These are phyloP conservation scores for Aristolochia contorta DNA, from an alignment of 164 flowering plant species.

Conservation along the genomic window DNA sequence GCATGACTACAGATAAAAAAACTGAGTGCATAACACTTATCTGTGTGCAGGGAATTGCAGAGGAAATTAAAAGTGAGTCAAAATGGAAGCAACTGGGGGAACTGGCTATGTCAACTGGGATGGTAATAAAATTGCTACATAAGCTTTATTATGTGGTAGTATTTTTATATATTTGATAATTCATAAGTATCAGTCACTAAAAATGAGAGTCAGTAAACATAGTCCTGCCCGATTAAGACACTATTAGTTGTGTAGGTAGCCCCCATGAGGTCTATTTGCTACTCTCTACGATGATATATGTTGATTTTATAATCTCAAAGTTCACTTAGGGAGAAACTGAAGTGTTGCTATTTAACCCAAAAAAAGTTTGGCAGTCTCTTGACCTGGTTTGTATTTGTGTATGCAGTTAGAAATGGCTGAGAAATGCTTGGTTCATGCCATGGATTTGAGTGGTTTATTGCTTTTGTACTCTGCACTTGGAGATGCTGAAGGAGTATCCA, in stretches of 20 bases:
- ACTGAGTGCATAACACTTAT: not conserved
- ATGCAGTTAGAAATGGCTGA: conserved; percentile 96
- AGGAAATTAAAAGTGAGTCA: conserved; percentile 76
- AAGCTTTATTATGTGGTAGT: no score
- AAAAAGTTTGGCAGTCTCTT: not conserved
- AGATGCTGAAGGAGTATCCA: conserved; percentile 78
- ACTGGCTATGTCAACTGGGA: conserved; percentile 92
- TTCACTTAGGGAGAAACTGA: no score
- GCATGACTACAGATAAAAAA: not conserved
- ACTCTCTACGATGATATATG: not conserved
- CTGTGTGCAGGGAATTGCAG: conserved; percentile 63
- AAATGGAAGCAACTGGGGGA: conserved; percentile 99
- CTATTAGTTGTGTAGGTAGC: no score
- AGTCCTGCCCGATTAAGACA: no score
- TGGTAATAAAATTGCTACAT: conserved; percentile 26
- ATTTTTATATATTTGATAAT: no score
- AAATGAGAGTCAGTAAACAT: no score
- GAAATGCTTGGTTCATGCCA: conserved; percentile 75
- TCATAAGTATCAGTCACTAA: no score
- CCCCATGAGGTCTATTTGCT: not conserved
- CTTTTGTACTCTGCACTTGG: conserved; percentile 91
- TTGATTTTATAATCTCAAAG: no score
- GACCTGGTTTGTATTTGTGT: not conserved
- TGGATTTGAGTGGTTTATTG: conserved; percentile 90
- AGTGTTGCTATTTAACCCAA: no score